Evolutionary conservation across 768 basidiomycete genomes (phyloP).

Genomic region (Hypholoma sublateritium): DNA sequence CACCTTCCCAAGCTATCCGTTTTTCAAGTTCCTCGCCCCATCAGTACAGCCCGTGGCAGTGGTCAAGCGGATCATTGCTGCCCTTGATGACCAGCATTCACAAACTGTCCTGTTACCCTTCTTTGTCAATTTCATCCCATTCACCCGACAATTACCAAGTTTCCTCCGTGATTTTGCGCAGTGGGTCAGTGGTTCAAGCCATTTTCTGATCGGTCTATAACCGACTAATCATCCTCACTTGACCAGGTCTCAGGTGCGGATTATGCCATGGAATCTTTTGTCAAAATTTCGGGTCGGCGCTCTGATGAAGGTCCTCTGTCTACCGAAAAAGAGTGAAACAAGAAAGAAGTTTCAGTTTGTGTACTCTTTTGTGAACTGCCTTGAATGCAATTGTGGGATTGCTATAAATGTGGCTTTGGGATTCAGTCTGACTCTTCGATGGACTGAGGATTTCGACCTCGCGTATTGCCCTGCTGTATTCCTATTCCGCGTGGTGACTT

Average conservation of each 20-base stretch:
- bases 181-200: constrained; percentile 50
- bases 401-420: background rate
- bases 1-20: constrained; percentile 43
- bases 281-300: constrained; percentile 61
- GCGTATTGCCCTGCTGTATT: background rate
- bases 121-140: constrained; percentile 61
- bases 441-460: background rate
- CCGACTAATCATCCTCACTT: background rate
- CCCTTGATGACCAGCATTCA: constrained; percentile 79
- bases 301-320: constrained; percentile 45
- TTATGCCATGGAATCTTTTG: constrained; percentile 66
- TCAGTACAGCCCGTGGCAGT: constrained; percentile 70
- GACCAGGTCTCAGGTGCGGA: constrained; percentile 66
- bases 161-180: constrained; percentile 74
- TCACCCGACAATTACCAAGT: constrained; percentile 61
- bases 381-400: constrained; percentile 1
- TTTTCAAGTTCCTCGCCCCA: constrained; percentile 77
- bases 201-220: background rate
- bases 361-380: constrained; percentile 4
- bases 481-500: background rate
- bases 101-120: constrained; percentile 72
- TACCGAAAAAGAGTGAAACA: constrained; percentile 19
- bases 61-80: constrained; percentile 79
- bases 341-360: constrained; percentile 12
- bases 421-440: background rate